Conservation (phyloP, 2,329 filamentous ascomycete species). For the Talaromyces sp. region DNA sequence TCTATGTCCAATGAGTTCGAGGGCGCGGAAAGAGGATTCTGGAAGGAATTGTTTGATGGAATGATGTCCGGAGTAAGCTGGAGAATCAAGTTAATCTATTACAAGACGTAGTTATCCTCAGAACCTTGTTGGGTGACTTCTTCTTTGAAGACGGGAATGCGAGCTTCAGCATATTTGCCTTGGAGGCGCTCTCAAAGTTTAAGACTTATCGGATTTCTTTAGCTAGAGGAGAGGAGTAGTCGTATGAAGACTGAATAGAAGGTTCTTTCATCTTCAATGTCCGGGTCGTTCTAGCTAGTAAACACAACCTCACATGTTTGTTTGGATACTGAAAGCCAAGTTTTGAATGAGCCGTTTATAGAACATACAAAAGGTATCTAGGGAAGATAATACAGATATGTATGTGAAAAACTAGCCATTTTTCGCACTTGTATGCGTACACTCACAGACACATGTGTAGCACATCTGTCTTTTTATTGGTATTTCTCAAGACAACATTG, state of each 20-base stretch:
- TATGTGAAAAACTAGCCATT: too few species aligned
- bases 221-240: neutral
- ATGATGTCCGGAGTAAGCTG: neutral
- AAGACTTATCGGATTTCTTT: neutral
- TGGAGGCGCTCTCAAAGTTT: neutral
- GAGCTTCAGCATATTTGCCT: neutral
- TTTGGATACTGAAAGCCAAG: too few species aligned
- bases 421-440: too few species aligned
- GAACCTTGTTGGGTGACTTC: conserved; percentile 22
- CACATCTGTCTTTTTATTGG: neutral
- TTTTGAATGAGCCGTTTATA: too few species aligned
- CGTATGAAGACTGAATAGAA: neutral
- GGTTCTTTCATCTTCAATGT: neutral
- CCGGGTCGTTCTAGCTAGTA: neutral
- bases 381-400: neutral
- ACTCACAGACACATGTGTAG: neutral
- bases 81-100: conserved; percentile 26
- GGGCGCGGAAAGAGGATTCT: neutral
- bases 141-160: conserved; percentile 21
- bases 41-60: neutral
- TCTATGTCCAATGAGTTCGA: neutral
- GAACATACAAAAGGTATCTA: too few species aligned
- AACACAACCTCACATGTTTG: too few species aligned
- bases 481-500: neutral
- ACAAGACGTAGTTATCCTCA: conserved; percentile 20